Base-by-base conservation (phyloP, 2,329 filamentous ascomycete genomes). In the Cryoendolithus antarcticus region DNA sequence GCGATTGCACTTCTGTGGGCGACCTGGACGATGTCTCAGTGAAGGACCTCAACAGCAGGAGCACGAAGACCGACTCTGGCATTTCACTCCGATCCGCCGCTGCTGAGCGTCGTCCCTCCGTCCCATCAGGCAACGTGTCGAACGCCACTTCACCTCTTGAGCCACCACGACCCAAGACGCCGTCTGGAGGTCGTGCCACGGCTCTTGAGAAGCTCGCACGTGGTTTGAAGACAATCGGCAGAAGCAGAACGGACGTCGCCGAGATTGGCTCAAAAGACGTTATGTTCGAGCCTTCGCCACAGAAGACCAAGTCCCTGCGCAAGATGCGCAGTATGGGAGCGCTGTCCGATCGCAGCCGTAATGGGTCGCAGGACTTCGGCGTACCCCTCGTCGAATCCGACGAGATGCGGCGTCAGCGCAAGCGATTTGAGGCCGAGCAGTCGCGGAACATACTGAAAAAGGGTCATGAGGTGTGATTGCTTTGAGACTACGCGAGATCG, bases 51-150 rank as follows among this genome's bases (percentile, higher is more conserved):
- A n/a, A n/a, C n/a, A 9, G 15, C 11, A 33, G 15, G 49, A 61
- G 62, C 30, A 68, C 74, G 50, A 78, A 77, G 57, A 71, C 70
- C 13, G 76, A 80, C 53, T 80, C 76, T 3, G 76, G 75, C 12
- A 70, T 79, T 42, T 62, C 36, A 61, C 61, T 45, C 40, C n/a
- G n/a, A n/a, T n/a, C n/a, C n/a, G 35, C 28, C 39, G 40, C 29
- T 12, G 37, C 43, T 15, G 45, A 50, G 9, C 37, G 36, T 4
- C 40, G 46, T 7, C 44, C 45, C 10, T 46, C 49, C 2, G 50
- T 49, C n/a, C n/a, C n/a, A n/a, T 30, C 32, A 9, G 24, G 32
- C 32, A 30, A 10, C 10, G 10, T 8, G 9, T 11, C 10, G 6
- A 32, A 12, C 9, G 21, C 12, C 10, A 19, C 30, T 3, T 28